Evolutionary conservation across 805 yeast genomes (phyloP), one percentile per base, ranked within the genome.

Genomic region (Wickerhamomyces kurtzmanii): DNA sequence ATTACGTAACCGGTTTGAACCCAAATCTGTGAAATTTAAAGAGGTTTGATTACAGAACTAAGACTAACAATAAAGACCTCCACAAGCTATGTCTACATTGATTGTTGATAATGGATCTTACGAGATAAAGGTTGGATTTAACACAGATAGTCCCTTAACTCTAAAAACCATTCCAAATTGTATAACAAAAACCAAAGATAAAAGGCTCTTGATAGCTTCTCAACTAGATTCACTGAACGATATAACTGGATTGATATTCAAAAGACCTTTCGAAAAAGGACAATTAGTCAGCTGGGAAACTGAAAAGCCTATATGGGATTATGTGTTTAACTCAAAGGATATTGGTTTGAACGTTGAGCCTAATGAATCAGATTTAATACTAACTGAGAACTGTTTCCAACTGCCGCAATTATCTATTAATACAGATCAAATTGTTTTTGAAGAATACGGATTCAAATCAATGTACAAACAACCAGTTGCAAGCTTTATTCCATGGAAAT

Each of bases 21-120:
- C n/a, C n/a, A n/a, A n/a, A n/a, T n/a, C n/a, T n/a, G n/a, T n/a
- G n/a, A n/a, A n/a, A n/a, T n/a, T n/a, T n/a, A n/a, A n/a, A n/a
- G n/a, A n/a, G n/a, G n/a, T n/a, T n/a, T n/a, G n/a, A n/a, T n/a
- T n/a, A n/a, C n/a, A n/a, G n/a, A n/a, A n/a, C n/a, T 5, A n/a
- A 12, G 6, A 5, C 5, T 6, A 5, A 12, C 8, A 12, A 11
- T 15, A 23, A 8, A 8, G 26, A 23, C 15, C 9, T 5, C 8
- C 14, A 24, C 6, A 9, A 13, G 14, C 10, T 4, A 27, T 27
- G 29, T n/a, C 20, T 15, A 55, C 54, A 5, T 38, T 89, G 16
- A 72, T 91, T 5, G 55, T 91, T 11, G 98, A 91, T 45, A 91
- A 91, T 60, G 98, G 98, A 1, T 76, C 94, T 0, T 82, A 82